These are phyloP conservation scores for Aspergillus quadrilineatus DNA, from an alignment of 2,329 filamentous ascomycete species.

Conservation along the genomic window DNA sequence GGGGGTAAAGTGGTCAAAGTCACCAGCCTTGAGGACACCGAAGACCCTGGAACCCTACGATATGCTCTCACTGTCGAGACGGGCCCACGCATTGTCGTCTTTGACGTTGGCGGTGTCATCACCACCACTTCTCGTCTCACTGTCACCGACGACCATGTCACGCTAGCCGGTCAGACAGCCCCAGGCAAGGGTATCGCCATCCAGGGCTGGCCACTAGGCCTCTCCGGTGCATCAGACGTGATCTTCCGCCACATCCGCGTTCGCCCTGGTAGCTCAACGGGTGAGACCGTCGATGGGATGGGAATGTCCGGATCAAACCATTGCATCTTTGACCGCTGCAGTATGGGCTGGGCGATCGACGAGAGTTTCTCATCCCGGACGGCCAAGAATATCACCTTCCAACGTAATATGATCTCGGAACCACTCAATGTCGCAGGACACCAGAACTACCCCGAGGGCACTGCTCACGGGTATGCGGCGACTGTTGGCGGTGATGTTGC, in stretches of 20 bases:
- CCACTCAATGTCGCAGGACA: conserved; percentile 14
- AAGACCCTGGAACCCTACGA: conserved; percentile 4
- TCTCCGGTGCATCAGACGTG: conserved; percentile 13
- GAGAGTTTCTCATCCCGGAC: conserved; percentile 12
- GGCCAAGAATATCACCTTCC: conserved; percentile 15
- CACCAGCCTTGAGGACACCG: conserved; percentile 12
- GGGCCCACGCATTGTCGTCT: conserved; percentile 9
- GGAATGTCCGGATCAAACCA: conserved; percentile 13
- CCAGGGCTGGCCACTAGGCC: conserved; percentile 10
- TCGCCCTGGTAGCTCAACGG: conserved; percentile 2
- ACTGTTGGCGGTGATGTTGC: conserved; percentile 11
- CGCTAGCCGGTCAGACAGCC: conserved; percentile 12
- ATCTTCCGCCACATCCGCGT: conserved; percentile 12
- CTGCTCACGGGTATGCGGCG: conserved; percentile 14
- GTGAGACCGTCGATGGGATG: conserved; percentile 13
- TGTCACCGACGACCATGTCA: conserved; percentile 7
- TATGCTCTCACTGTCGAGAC: conserved; percentile 9
- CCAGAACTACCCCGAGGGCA: conserved; percentile 13
- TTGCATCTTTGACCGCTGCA: conserved; percentile 13
- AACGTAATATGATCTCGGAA: conserved; percentile 15
- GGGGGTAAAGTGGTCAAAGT: conserved; percentile 15
- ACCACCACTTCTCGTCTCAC: conserved; percentile 6
- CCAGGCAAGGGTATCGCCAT: conserved; percentile 15
- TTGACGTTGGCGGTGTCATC: conserved; percentile 14
- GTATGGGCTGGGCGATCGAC: conserved; percentile 15